These are phyloP conservation scores for Auriculariales sp. DNA, from an alignment of 768 basidiomycete species.

Conservation along the genomic window DNA sequence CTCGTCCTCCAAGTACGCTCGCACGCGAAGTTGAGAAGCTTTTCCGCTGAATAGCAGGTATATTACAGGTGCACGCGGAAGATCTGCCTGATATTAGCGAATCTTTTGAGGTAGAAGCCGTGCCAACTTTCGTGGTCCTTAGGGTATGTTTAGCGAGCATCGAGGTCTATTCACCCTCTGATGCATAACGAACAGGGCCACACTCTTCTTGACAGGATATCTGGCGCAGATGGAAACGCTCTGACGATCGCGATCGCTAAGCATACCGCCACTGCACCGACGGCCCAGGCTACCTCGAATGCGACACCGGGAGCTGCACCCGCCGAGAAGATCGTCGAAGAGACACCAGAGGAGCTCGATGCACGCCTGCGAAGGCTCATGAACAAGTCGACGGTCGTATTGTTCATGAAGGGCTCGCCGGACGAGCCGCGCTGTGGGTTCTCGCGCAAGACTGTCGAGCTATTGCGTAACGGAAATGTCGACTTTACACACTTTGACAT, in stretches of 20 bases:
- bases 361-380: constrained; percentile 55
- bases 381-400: constrained; percentile 60
- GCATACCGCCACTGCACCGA: constrained; percentile 28
- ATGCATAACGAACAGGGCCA: constrained; percentile 50
- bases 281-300: constrained; percentile 10
- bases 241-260: constrained; percentile 49
- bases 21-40: constrained; percentile 7
- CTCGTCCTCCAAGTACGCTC: constrained; percentile 60
- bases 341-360: constrained; percentile 54
- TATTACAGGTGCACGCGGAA: constrained; percentile 66
- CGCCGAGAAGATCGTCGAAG: constrained; percentile 15
- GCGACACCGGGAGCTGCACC: constrained; percentile 10
- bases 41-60: background rate
- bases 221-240: constrained; percentile 61
- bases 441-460: constrained; percentile 54
- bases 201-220: constrained; percentile 60
- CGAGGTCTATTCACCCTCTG: too few relatives aligned
- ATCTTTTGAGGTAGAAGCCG: constrained; percentile 81
- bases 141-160: constrained; percentile 41
- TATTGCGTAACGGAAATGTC: constrained; percentile 50
- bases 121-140: constrained; percentile 74
- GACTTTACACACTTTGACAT: constrained; percentile 74
- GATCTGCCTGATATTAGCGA: constrained; percentile 70
- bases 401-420: constrained; percentile 88
- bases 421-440: constrained; percentile 74